Conservation (phyloP, 192 early-diverging fungal genomes). For the Coemansia sp. region DNA sequence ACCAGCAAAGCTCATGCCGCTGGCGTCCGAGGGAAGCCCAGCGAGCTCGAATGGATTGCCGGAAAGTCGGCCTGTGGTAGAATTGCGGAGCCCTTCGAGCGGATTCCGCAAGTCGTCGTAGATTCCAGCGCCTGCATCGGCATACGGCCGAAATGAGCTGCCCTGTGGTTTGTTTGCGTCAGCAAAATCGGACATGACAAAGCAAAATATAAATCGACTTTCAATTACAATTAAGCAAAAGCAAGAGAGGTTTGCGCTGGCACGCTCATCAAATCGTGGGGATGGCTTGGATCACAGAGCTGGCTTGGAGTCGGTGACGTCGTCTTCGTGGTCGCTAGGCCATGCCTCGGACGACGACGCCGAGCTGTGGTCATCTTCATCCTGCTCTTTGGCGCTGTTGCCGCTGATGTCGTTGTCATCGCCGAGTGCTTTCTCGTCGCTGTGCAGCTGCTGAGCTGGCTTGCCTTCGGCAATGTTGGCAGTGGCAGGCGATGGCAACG, state of each 20-base stretch:
- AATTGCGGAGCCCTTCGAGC: slow-evolving; percentile 25
- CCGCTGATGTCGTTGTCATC: background rate
- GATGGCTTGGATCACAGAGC: background rate
- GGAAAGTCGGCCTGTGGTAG: background rate
- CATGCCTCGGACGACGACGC: slow-evolving; percentile 10
- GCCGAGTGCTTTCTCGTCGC: slow-evolving; percentile 5
- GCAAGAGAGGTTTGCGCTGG: background rate
- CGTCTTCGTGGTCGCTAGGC: slow-evolving; percentile 4
- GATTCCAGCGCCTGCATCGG: slow-evolving; percentile 17
- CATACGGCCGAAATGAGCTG: slow-evolving; percentile 44
- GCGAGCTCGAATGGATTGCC: slow-evolving; percentile 10
- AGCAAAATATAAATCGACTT: background rate
- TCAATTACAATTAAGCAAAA: background rate
- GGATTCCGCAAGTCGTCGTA: slow-evolving; percentile 41
- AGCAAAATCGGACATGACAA: slow-evolving; percentile 32
- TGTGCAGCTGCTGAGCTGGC: background rate
- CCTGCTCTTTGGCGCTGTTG: background rate
- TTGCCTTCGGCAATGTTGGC: background rate
- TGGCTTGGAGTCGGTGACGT: background rate
- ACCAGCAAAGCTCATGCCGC: slow-evolving; percentile 3
- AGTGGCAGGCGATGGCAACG: background rate
- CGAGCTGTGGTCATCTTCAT: background rate
- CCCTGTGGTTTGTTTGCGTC: slow-evolving; percentile 11
- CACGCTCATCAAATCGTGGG: background rate
- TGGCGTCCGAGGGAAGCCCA: background rate